Evolutionary conservation across 345 rosid species (phyloP).

Genomic region (Populus deltoides): DNA sequence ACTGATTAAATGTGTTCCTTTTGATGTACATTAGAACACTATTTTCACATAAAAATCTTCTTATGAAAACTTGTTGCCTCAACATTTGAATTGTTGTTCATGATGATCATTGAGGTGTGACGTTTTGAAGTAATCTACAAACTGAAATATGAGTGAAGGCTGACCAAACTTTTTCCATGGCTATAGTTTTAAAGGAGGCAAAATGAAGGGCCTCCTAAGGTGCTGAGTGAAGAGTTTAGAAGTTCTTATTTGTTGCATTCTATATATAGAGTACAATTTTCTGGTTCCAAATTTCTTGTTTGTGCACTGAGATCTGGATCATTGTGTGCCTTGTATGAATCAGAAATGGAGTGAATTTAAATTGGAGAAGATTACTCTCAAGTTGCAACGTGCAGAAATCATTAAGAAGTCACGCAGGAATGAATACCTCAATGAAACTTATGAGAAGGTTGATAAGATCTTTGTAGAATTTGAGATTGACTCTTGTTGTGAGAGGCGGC

Average conservation of each 20-base stretch:
- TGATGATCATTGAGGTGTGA: background rate
- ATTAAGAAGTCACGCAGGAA: constrained; percentile 4
- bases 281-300: background rate
- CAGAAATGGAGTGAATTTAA: constrained; percentile 40
- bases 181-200: background rate
- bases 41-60: background rate
- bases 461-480: constrained; percentile 30
- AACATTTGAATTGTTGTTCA: no score
- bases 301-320: background rate
- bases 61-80: background rate
- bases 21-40: background rate
- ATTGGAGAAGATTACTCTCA: constrained; percentile 18
- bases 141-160: background rate
- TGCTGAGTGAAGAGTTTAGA: background rate
- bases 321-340: background rate
- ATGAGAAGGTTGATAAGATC: constrained; percentile 15
- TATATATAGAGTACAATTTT: background rate
- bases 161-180: background rate
- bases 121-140: background rate
- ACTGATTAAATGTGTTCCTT: background rate
- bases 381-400: constrained; percentile 23
- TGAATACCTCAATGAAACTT: background rate
- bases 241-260: background rate
- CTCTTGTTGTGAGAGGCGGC: constrained; percentile 20
- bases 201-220: background rate